Base-by-base conservation (phyloP, 2,329 filamentous ascomycete species). In the Cordyceps pruinosa region DNA sequence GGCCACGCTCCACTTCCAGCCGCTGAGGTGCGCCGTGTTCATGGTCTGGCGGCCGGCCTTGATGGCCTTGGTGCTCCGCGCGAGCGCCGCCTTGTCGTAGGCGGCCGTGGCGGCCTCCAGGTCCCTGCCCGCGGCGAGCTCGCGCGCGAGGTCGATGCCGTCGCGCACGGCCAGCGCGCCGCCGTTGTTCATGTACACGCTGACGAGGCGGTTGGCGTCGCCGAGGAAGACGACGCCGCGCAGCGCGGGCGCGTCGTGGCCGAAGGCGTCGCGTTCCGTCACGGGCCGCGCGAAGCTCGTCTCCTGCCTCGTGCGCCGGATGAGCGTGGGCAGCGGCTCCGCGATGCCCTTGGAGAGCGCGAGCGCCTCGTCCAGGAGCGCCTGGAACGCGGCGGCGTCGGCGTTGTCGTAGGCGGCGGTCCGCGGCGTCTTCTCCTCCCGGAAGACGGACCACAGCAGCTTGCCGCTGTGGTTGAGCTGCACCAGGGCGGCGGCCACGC, bases 191-290 rank as follows among this genome's bases (percentile, higher is more conserved):
- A 74, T 72, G 64, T 75, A 78, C 0, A 73, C 70, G 41, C 68
- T 75, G 15, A 76, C 70, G 5, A 73, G 73, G 61, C 77, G 75
- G 61, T 78, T 77, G 52, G 69, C 68, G 58, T 78, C 75, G 10
- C 75, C 75, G 19, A 77, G 70, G 54, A 75, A 77, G 21, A 77
- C 60, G 21, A 75, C 64, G 3, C 66, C 59, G 19, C 51, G 37
- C 30, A 52, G 48, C 15, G 58, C 42, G 6, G 56, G 42, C 1
- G 28, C 23, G 1, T 51, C 63, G 55, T 76, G 72, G 3, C 59
- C 19, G 54, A 78, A 75, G 0, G 74, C 72, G 57, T 66, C 58
- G 60, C 76, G 76, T 57, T 77, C 75, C 62, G 65, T 69, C 4
- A 71, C 69, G 23, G 74, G 72, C 49, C 74, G 65, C n/a, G 69